phyloP scores from a whole-genome alignment of 164 flowering plant genomes.

The Vitis rupestris region DNA sequence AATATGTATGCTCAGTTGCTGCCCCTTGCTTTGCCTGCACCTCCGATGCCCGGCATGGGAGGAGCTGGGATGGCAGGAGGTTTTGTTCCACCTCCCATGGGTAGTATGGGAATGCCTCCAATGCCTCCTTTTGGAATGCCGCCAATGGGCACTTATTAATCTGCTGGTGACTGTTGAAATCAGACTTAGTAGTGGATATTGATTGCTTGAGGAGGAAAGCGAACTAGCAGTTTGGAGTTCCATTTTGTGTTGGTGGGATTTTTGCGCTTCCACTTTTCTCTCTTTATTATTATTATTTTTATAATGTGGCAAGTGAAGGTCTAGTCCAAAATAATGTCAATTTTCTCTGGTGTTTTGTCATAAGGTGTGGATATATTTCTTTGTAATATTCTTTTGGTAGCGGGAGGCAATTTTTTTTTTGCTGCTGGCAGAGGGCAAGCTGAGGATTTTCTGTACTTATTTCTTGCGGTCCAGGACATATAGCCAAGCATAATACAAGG shows the following conservation, averaged over 20 bases:
- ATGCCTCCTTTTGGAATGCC: constrained; percentile 99
- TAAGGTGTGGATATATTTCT: constrained; percentile 29
- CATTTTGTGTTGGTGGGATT: neutral
- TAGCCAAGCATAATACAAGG: constrained; percentile 1
- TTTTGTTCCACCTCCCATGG: constrained; percentile 64
- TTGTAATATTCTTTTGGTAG: constrained; percentile 56
- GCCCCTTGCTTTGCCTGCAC: constrained; percentile 99
- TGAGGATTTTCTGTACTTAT: constrained; percentile 19
- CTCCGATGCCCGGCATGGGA: constrained; percentile 88
- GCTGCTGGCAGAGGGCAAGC: constrained; percentile 32
- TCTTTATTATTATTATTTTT: constrained; percentile 6
- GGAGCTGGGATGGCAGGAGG: constrained; percentile 56
- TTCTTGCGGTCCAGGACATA: constrained; percentile 6
- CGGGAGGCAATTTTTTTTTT: constrained; percentile 41
- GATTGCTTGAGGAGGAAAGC: neutral
- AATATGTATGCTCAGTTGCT: constrained; percentile 98
- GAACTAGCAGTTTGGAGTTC: constrained; percentile 5
- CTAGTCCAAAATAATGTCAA: constrained; percentile 19
- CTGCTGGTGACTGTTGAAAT: neutral
- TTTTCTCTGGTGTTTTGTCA: constrained; percentile 5
- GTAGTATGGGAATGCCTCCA: constrained; percentile 94
- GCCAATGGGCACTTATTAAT: constrained; percentile 77
- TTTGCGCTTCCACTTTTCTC: neutral
- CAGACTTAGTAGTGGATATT: neutral
- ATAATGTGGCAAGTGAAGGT: constrained; percentile 16